Base-by-base conservation (phyloP, 2,329 filamentous ascomycete genomes). In the Aspergillus sojae region DNA sequence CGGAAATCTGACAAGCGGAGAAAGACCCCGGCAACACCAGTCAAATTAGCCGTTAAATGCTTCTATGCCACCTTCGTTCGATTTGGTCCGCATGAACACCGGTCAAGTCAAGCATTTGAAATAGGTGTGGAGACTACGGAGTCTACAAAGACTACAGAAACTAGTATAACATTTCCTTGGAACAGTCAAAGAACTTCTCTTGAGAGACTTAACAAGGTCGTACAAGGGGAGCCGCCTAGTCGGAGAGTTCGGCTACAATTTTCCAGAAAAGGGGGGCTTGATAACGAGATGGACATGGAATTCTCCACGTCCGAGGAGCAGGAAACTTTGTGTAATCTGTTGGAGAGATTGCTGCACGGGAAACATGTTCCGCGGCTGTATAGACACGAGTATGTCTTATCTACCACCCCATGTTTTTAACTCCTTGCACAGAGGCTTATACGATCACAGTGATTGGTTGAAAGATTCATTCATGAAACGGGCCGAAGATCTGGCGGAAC, bases 211-310 rank as follows among this genome's bases (percentile, higher is more conserved):
- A 58, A 50, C 7, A 60, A 52, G n/a, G 63, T 73, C 4, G 1
- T 66, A 2, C 58, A 63, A 39, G 73, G 75, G 14, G 52, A 67
- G 5, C 36, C 62, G 1, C 34, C 65, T 4, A 75, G 71, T 58
- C 63, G 65, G 7, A 78, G 78, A 66, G 58, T 77, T 32, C 71
- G 71, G 5, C 66, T 79, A 10, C 62, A 63, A 16, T 64, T 77
- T 32, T 69, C 69, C 6, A 71, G 70, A 36, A 60, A 65, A n/a
- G 64, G 69, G 16, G 58, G 59, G 5, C 26, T 61, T 12, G 65
- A 63, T 58, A 62, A 65, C 4, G 64, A 34, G 16, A 34, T 77
- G 16, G 72, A 78, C 55, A 67, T 79, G 41, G 71, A 78, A 52
- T 70, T 79, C 57, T 61, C 57, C 26, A 66, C 65, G 6, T 9